A percentile compares a stretch with the other conserved stretches of the same genome.
phyloP scores from a whole-genome alignment of 352 stramenopile genomes.

The Pythium apleroticum region DNA sequence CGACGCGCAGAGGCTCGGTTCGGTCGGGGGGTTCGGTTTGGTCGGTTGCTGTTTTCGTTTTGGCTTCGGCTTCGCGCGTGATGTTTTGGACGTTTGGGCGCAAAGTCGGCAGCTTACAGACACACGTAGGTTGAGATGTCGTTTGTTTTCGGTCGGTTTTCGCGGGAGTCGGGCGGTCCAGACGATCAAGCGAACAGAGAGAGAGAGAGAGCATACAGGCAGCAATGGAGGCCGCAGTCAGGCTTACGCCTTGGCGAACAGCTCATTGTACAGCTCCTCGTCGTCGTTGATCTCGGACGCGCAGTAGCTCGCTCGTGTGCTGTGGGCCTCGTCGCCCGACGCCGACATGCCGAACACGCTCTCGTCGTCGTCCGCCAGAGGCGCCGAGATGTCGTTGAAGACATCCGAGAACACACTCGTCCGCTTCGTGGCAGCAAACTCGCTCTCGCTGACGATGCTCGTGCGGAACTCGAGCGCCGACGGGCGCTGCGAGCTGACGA shows the following conservation, averaged over 20 bases:
- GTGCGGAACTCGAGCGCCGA: neutral
- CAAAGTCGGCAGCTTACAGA: slow-evolving; percentile 3
- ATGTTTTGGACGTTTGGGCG: neutral
- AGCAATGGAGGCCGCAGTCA: neutral
- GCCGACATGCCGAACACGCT: slow-evolving; percentile 11
- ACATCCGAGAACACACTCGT: slow-evolving; percentile 30
- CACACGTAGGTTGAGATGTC: slow-evolving; percentile 6
- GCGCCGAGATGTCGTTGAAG: slow-evolving; percentile 30
- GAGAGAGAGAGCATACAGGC: neutral
- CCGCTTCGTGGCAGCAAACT: slow-evolving; percentile 21
- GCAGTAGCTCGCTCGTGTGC: slow-evolving; percentile 30
- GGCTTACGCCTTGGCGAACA: slow-evolving; percentile 24
- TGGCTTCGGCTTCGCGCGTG: neutral
- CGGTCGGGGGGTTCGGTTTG: neutral
- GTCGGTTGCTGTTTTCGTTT: slow-evolving; percentile 8
- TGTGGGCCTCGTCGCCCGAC: slow-evolving; percentile 7
- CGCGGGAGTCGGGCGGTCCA: neutral
- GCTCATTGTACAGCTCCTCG: slow-evolving; percentile 28
- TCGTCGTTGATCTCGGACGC: slow-evolving; percentile 32
- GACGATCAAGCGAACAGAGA: neutral
- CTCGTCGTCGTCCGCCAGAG: slow-evolving; percentile 22
- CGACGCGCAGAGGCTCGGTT: slow-evolving; percentile 1
- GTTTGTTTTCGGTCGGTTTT: slow-evolving; percentile 8
- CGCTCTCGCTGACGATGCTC: slow-evolving; percentile 15
- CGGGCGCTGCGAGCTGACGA: slow-evolving; percentile 5